Base-by-base conservation (phyloP, 345 rosid genomes). In the Aquilaria sinensis region DNA sequence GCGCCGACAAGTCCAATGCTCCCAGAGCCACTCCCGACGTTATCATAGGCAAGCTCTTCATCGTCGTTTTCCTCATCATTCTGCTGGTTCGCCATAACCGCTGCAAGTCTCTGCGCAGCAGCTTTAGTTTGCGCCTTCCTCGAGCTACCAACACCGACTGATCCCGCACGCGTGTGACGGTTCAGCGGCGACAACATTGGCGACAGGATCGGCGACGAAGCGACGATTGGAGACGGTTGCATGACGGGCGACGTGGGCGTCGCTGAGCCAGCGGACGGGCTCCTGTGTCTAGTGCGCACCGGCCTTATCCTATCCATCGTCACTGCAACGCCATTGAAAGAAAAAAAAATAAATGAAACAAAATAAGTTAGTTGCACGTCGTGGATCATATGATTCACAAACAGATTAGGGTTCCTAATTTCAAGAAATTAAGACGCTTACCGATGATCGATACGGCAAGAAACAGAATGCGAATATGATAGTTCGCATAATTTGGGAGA, bases 91-190 rank as follows among this genome's bases (percentile, higher is more conserved):
- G 92, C 76, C 96, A 85, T 88, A 12, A 85, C 92, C 55, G 87
- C 92, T 2, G 96, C 96, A 53, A 88, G 84, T 81, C 86, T 73
- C 65, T 80, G 89, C 23, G 98, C 96, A 2, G 97, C 97, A 12
- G 97, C 97, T 77, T 93, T 90, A 0, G 98, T 83, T 63, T 90
- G 97, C 6, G 90, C 92, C 69, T 86, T 90, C 77, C 76, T 88
- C 47, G 72, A 65, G 53, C 62, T 80, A 12, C 80, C 69, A 12
- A 51, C 43, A 23, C 67, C 67, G 34, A 80, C 69, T 29, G 98
- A 93, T 61, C 89, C 97, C 8, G 96, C 61, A 15, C 97, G 85
- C 23, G 62, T 66, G 65, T 92, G 96, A 31, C 80, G 81, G 57
- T 64, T 67, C 12, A 74, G 31, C 15, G 87, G 70, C 2, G 97